Conservation (phyloP, 148 eudicot genomes). For the Chenopodium suecicum region DNA sequence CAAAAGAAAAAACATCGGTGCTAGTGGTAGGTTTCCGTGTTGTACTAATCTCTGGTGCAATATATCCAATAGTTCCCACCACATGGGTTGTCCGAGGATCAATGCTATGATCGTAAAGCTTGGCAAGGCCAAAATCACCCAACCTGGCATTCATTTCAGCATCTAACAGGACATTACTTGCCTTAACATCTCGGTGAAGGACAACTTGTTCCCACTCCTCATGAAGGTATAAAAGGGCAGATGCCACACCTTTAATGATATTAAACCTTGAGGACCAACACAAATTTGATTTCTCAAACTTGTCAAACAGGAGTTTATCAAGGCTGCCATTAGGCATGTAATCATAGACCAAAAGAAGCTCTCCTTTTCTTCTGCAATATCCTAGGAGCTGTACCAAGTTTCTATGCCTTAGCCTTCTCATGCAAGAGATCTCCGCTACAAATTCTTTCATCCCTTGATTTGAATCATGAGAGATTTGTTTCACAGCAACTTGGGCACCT, state of each 20-base stretch:
- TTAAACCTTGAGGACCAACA: slow-evolving; percentile 31
- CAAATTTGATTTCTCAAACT: slow-evolving; percentile 17
- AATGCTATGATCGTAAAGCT: slow-evolving; percentile 27
- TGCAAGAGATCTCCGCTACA: slow-evolving; percentile 27
- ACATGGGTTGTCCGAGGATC: slow-evolving; percentile 32
- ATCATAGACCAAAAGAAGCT: slow-evolving; percentile 41
- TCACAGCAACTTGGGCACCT: slow-evolving; percentile 27
- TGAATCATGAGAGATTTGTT: slow-evolving; percentile 34
- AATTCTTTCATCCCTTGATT: slow-evolving; percentile 40
- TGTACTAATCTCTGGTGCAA: slow-evolving; percentile 36
- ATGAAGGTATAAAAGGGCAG: slow-evolving; percentile 35
- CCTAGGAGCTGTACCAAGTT: slow-evolving; percentile 46
- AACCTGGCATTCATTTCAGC: slow-evolving; percentile 34
- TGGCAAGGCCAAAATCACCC: slow-evolving; percentile 43
- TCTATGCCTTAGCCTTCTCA: slow-evolving; percentile 39
- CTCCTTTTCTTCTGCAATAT: slow-evolving; percentile 33
- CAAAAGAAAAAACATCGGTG: slow-evolving; percentile 35
- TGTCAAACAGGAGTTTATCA: slow-evolving; percentile 40
- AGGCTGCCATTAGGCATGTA: slow-evolving; percentile 53
- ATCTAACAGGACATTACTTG: slow-evolving; percentile 36
- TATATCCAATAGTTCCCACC: slow-evolving; percentile 41
- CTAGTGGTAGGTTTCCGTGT: slow-evolving; percentile 26
- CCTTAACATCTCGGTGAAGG: slow-evolving; percentile 37
- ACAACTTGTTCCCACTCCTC: slow-evolving; percentile 42
- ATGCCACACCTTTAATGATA: slow-evolving; percentile 38